phyloP scores from a whole-genome alignment of 805 yeast species.

The Isabelozyma heimii region DNA sequence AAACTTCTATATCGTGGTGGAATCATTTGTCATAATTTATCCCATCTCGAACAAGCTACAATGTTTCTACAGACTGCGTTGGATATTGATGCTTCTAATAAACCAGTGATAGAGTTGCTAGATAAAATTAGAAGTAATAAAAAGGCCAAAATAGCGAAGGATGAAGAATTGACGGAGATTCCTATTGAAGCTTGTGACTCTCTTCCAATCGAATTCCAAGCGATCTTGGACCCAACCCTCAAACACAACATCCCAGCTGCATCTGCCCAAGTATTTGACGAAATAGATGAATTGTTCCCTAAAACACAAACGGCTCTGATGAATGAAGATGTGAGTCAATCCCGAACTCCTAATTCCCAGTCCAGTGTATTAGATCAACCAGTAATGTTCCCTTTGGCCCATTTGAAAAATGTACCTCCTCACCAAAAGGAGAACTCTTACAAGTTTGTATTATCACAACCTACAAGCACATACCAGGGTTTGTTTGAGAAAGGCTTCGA shows the following conservation, averaged over 20 bases:
- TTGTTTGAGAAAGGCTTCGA: conserved; percentile 51
- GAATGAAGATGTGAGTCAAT: not conserved
- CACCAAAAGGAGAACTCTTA: conserved; percentile 28
- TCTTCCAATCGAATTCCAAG: not conserved
- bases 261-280: conserved; percentile 1
- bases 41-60: conserved; percentile 20
- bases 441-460: conserved; percentile 30
- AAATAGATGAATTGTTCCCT: conserved; percentile 14
- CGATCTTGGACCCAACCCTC: not conserved
- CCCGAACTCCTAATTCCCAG: not conserved
- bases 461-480: conserved; percentile 16
- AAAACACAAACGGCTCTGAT: not conserved
- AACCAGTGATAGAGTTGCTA: conserved; percentile 1
- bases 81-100: conserved; percentile 30
- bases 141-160: not conserved
- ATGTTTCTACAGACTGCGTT: conserved; percentile 34
- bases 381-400: conserved; percentile 21
- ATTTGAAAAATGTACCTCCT: conserved; percentile 24
- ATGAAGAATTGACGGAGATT: not conserved
- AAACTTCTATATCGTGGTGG: conserved; percentile 57
- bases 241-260: not conserved
- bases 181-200: not conserved
- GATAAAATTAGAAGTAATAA: not conserved
- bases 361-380: conserved; percentile 15
- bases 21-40: conserved; percentile 31